A percentile compares a stretch with the other conserved stretches of the same genome.
phyloP scores from a whole-genome alignment of 441 rosid species.

The Aleurites moluccanus region DNA sequence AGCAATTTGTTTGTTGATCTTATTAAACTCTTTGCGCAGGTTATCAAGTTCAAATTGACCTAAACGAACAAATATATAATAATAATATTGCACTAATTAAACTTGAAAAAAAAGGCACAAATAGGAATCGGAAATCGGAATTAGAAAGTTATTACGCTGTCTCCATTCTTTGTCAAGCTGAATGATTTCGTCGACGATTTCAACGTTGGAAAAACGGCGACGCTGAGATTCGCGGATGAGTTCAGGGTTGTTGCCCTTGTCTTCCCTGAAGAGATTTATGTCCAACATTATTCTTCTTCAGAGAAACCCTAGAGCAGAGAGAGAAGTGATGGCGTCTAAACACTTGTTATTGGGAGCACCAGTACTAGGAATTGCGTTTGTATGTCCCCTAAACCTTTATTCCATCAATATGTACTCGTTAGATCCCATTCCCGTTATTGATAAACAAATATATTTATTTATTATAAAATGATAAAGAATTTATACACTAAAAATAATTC shows the following conservation, averaged over 20 bases:
- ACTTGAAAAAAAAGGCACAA: background rate
- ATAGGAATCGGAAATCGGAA: background rate
- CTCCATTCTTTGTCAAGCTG: slow-evolving; percentile 78
- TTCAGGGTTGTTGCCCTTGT: slow-evolving; percentile 78
- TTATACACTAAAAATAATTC: too few relatives aligned
- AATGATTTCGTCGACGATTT: slow-evolving; percentile 69
- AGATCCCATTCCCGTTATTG: too few relatives aligned
- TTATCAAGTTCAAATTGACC: slow-evolving; percentile 75
- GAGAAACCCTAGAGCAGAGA: background rate
- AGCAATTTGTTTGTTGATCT: slow-evolving; percentile 69
- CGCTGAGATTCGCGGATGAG: slow-evolving; percentile 78
- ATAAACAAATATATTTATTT: too few relatives aligned
- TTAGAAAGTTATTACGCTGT: slow-evolving; percentile 44
- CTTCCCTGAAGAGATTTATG: slow-evolving; percentile 79
- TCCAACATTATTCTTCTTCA: slow-evolving; percentile 55
- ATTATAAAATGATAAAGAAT: too few relatives aligned
- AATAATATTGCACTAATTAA: background rate
- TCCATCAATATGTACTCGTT: too few relatives aligned
- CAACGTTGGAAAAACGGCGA: slow-evolving; percentile 64
- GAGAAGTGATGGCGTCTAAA: background rate
- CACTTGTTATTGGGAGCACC: too few relatives aligned
- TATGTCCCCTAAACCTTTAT: too few relatives aligned
- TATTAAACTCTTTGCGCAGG: slow-evolving; percentile 68
- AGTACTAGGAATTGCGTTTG: too few relatives aligned
- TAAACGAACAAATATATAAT: slow-evolving; percentile 20